Evolutionary conservation across 2,329 filamentous ascomycete species (phyloP).

Genomic region (Fusarium virguliforme): DNA sequence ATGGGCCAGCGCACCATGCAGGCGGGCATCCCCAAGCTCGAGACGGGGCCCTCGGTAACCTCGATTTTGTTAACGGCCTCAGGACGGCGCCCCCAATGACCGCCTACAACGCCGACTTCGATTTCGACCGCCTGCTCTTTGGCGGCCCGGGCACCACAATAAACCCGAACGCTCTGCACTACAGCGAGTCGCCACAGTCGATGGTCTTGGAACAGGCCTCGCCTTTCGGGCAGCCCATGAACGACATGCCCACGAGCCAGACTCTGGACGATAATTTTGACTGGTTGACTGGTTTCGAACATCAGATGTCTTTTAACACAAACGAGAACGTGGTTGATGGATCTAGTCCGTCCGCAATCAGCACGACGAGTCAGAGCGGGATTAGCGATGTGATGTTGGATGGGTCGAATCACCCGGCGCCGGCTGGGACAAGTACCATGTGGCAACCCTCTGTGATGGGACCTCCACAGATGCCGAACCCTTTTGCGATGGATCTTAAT

Average conservation of each 20-base stretch:
- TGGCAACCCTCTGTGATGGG: conserved; percentile 81
- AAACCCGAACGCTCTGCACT: conserved; percentile 84
- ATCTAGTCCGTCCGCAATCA: conserved; percentile 96
- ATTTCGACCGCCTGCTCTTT: conserved; percentile 73
- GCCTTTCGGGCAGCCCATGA: conserved; percentile 71
- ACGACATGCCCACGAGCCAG: conserved; percentile 71
- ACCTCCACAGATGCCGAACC: conserved; percentile 77
- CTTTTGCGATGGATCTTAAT: conserved; percentile 83
- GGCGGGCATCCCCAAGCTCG: conserved; percentile 84
- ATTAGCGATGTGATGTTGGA: conserved; percentile 95
- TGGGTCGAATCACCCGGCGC: conserved; percentile 77
- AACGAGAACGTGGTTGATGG: conserved; percentile 90
- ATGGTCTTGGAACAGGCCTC: conserved; percentile 75
- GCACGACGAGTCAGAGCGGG: conserved; percentile 91
- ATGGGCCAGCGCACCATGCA: conserved; percentile 77
- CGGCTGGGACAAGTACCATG: conserved; percentile 70
- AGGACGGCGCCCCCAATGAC: conserved; percentile 82
- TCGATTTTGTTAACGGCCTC: conserved; percentile 78
- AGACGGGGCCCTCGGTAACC: conserved; percentile 79
- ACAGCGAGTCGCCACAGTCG: conserved; percentile 82
- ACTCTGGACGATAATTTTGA: conserved; percentile 85
- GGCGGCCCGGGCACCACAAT: conserved; percentile 74
- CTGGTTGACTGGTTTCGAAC: conserved; percentile 86
- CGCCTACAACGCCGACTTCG: conserved; percentile 72
- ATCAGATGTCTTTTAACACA: conserved; percentile 78